phyloP scores from a whole-genome alignment of 2,329 filamentous ascomycete species.

The Beauveria sp. region DNA sequence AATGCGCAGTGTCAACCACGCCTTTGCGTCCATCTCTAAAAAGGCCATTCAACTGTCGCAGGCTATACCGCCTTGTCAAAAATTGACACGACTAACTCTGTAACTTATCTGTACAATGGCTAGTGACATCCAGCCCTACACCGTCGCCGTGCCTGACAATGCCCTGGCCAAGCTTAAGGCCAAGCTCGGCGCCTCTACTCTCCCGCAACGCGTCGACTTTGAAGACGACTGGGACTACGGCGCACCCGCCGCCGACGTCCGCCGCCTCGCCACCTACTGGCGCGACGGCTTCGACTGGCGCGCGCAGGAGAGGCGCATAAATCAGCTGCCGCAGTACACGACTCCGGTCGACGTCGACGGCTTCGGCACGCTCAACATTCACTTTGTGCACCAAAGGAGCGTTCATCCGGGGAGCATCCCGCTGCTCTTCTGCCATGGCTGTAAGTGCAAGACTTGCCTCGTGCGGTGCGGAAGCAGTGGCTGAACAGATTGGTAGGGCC shows the following conservation, averaged over 20 bases:
- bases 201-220: conserved; percentile 15
- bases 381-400: conserved; percentile 52
- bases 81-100: not conserved
- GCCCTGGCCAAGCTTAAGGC: conserved; percentile 18
- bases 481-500: conserved; percentile 37
- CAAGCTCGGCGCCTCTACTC: conserved; percentile 18
- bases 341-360: conserved; percentile 41
- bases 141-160: conserved; percentile 21
- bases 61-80: not conserved
- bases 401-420: conserved; percentile 45
- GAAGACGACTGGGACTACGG: conserved; percentile 18
- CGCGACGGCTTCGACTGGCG: conserved; percentile 49
- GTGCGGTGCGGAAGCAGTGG: not conserved
- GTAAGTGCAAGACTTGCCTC: conserved; percentile 3
- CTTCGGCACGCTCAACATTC: conserved; percentile 50
- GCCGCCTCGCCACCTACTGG: conserved; percentile 23
- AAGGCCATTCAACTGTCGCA: not conserved
- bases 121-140: conserved; percentile 20
- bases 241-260: conserved; percentile 18
- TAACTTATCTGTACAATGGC: not conserved
- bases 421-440: conserved; percentile 41
- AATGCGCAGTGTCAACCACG: not conserved
- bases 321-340: conserved; percentile 47
- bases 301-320: conserved; percentile 44
- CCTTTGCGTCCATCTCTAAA: not conserved